Conservation (phyloP, 177 flowering plant species). For the Vitis hybrid region DNA sequence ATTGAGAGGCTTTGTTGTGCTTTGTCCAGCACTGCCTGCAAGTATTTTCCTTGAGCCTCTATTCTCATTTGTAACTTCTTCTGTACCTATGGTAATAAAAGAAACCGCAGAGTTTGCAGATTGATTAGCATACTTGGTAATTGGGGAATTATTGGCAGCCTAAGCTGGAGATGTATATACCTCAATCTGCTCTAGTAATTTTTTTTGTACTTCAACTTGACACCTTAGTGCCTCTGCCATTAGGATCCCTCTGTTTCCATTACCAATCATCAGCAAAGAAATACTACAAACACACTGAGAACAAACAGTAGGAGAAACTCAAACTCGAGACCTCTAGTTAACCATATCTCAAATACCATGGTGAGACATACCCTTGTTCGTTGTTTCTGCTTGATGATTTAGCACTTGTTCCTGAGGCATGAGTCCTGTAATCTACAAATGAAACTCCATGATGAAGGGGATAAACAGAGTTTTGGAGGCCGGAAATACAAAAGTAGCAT, state of each 20-base stretch:
- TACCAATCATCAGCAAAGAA: not conserved
- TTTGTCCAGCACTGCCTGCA: conserved; percentile 72
- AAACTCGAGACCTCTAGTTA: not conserved
- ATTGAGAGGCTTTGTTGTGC: conserved; percentile 60
- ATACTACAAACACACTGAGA: not conserved
- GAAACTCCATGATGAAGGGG: conserved; percentile 23
- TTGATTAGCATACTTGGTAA: not conserved
- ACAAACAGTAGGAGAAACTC: not conserved
- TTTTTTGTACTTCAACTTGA: conserved; percentile 48
- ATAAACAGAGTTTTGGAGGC: too few relatives aligned
- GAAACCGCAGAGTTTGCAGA: not conserved
- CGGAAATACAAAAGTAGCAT: not conserved
- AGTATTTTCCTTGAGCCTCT: conserved; percentile 71
- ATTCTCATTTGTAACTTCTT: conserved; percentile 59
- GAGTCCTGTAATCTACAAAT: conserved; percentile 20
- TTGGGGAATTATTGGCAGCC: not conserved
- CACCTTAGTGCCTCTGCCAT: conserved; percentile 24
- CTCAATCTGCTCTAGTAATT: conserved; percentile 55
- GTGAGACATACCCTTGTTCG: conserved; percentile 27
- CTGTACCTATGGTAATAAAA: conserved; percentile 38
- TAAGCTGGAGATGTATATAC: conserved; percentile 16
- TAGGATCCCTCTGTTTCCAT: conserved; percentile 33
- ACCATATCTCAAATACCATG: not conserved
- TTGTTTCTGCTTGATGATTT: conserved; percentile 21
- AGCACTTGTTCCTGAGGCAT: conserved; percentile 19